Evolutionary conservation across 345 rosid species (phyloP).

Genomic region (Arabidopsis arenosa): DNA sequence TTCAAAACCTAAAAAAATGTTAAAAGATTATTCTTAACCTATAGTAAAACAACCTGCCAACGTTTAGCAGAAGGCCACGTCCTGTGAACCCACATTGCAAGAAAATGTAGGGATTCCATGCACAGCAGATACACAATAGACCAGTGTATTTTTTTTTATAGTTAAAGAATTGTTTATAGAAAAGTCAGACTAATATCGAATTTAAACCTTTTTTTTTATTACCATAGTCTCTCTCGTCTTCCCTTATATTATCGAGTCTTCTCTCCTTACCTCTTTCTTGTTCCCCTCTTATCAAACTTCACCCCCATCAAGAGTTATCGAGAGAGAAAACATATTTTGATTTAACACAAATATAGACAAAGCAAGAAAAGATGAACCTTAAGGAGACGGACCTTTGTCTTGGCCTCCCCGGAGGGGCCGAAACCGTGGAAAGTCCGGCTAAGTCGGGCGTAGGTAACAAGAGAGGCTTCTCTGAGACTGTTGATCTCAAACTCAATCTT

Average conservation of each 20-base stretch:
- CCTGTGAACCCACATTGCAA: conserved; percentile 8
- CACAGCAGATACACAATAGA: conserved; percentile 25
- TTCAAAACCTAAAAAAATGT: no score
- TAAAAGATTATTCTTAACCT: no score
- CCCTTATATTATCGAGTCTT: conserved; percentile 19
- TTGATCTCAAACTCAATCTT: conserved; percentile 72
- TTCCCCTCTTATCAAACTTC: conserved; percentile 31
- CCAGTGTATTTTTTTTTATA: not conserved
- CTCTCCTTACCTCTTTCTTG: conserved; percentile 8
- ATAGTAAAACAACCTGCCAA: not conserved
- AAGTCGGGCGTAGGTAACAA: conserved; percentile 49
- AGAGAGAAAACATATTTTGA: not conserved
- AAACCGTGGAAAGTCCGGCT: conserved; percentile 32
- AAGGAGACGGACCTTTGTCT: conserved; percentile 80
- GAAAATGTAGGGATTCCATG: conserved; percentile 27
- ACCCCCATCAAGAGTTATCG: conserved; percentile 7
- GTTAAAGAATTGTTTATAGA: not conserved
- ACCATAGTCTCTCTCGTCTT: not conserved
- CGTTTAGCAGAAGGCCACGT: conserved; percentile 21
- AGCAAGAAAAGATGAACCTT: conserved; percentile 48
- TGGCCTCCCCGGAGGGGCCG: conserved; percentile 61
- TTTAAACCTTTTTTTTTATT: not conserved
- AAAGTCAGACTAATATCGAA: not conserved
- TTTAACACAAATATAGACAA: not conserved
- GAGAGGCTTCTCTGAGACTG: conserved; percentile 74